Evolutionary conservation across 148 eudicot genomes (phyloP).

Genomic region (Mesembryanthemum crystallinum): DNA sequence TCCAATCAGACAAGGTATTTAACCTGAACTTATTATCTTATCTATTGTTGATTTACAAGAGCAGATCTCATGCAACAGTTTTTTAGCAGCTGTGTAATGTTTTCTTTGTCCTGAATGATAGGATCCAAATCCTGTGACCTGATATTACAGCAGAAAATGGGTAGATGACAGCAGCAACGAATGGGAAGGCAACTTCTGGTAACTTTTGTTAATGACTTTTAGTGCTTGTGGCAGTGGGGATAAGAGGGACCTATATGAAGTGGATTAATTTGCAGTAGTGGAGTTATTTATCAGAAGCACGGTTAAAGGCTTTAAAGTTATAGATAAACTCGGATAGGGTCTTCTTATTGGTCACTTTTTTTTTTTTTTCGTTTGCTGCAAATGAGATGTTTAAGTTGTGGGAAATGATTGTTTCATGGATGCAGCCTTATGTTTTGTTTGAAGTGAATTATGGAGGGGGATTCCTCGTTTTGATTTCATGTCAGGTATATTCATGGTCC

Average conservation of each 20-base stretch:
- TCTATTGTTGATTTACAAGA: neutral
- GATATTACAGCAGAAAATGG: constrained; percentile 1
- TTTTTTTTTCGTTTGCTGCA: too few species aligned
- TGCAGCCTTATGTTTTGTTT: neutral
- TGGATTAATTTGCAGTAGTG: neutral
- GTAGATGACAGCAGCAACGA: neutral
- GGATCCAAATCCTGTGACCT: neutral
- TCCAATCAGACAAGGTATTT: neutral
- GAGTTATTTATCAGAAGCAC: neutral
- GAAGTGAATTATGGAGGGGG: neutral
- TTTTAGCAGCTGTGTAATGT: neutral
- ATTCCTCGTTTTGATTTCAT: constrained; percentile 1
- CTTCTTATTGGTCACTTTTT: neutral
- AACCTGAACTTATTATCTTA: too few species aligned
- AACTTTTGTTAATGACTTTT: neutral
- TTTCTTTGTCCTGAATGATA: neutral
- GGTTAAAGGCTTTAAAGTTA: neutral
- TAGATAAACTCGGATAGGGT: neutral
- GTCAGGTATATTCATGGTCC: neutral
- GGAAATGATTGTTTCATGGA: constrained; percentile 1
- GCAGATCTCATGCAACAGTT: neutral
- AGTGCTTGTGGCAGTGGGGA: neutral
- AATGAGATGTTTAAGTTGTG: neutral
- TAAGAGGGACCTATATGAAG: neutral
- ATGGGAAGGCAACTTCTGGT: neutral